phyloP scores from a whole-genome alignment of 441 rosid genomes.

The Syzygium malaccense region DNA sequence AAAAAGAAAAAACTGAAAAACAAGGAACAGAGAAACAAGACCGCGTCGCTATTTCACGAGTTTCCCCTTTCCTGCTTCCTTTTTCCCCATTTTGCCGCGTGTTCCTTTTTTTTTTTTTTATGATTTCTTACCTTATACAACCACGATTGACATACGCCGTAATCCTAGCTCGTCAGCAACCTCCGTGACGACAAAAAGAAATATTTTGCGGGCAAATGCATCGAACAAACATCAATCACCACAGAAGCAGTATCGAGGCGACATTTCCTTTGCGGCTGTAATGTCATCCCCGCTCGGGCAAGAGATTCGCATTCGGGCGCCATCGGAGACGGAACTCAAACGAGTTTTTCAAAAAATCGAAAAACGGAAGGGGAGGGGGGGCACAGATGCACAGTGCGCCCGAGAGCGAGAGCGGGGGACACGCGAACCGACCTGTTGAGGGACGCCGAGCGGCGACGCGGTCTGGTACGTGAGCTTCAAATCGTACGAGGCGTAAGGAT shows the following conservation, averaged over 20 bases:
- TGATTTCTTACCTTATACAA: background rate
- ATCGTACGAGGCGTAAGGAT: constrained; percentile 46
- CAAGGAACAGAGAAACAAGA: background rate
- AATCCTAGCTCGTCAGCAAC: background rate
- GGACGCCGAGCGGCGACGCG: constrained; percentile 76
- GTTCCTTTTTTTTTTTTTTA: background rate
- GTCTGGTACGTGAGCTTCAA: constrained; percentile 58
- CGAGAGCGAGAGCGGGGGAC: background rate
- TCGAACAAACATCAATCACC: background rate
- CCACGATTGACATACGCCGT: background rate
- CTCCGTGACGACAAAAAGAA: background rate
- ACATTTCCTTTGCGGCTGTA: background rate
- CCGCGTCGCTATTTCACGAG: background rate
- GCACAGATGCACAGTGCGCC: background rate
- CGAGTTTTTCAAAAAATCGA: background rate
- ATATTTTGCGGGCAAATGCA: background rate
- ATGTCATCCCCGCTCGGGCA: background rate
- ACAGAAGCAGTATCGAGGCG: background rate
- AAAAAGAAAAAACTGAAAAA: background rate
- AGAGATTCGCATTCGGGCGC: background rate
- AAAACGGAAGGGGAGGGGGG: background rate
- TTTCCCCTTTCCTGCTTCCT: background rate
- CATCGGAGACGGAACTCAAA: background rate
- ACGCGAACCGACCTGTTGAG: constrained; percentile 55
- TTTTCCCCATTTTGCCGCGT: background rate